These are phyloP conservation scores for Detonula confervacea DNA, from an alignment of 352 stramenopile species.

Conservation along the genomic window DNA sequence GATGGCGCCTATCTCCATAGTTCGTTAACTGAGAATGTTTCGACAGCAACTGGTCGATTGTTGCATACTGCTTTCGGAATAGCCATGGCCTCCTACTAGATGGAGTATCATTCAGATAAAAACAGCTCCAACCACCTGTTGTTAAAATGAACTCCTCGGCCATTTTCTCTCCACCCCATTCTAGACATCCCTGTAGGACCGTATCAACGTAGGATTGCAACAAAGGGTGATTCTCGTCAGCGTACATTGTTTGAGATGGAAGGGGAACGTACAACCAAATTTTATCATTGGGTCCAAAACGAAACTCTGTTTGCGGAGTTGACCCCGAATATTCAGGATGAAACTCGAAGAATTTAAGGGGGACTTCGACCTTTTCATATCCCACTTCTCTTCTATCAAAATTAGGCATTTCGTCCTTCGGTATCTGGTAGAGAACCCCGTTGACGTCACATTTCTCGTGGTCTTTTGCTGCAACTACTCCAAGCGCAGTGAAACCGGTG, in stretches of 20 bases:
- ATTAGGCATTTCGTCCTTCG: constrained; percentile 43
- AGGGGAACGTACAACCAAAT: constrained; percentile 66
- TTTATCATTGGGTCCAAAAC: constrained; percentile 25
- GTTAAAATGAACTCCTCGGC: constrained; percentile 64
- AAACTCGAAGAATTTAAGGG: constrained; percentile 41
- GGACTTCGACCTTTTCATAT: constrained; percentile 59
- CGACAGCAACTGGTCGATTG: constrained; percentile 65
- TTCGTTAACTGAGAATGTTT: constrained; percentile 54
- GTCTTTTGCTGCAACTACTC: constrained; percentile 27
- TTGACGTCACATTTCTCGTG: constrained; percentile 53
- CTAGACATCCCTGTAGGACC: constrained; percentile 72
- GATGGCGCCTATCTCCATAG: constrained; percentile 66
- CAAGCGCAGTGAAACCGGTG: constrained; percentile 73
- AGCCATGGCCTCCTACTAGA: constrained; percentile 67
- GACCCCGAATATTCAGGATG: constrained; percentile 13
- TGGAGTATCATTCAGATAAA: constrained; percentile 77
- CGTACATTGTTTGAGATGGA: constrained; percentile 34
- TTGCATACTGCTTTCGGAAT: constrained; percentile 70
- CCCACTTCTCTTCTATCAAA: constrained; percentile 75
- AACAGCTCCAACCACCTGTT: constrained; percentile 63
- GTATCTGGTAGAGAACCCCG: constrained; percentile 68
- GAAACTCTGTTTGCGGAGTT: constrained; percentile 29
- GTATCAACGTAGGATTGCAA: constrained; percentile 79
- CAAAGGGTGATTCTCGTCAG: constrained; percentile 65
- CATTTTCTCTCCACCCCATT: constrained; percentile 71